Evolutionary conservation across 2,329 filamentous ascomycete species (phyloP).

Genomic region (Fusarium sp.): DNA sequence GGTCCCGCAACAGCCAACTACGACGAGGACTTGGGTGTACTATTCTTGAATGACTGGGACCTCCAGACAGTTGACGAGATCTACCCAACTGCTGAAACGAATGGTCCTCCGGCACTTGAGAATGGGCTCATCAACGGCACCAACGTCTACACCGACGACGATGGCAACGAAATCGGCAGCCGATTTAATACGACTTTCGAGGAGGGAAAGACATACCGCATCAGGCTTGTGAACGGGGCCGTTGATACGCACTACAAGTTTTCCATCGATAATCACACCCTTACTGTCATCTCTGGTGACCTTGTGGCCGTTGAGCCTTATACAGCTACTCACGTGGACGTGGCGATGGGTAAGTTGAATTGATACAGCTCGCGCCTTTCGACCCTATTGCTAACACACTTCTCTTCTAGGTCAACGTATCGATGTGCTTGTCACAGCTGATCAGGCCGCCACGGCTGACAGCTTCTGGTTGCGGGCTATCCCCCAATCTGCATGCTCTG

Average conservation of each 20-base stretch:
- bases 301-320: slow-evolving; percentile 64
- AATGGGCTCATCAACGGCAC: slow-evolving; percentile 60
- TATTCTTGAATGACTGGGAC: slow-evolving; percentile 70
- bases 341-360: slow-evolving; percentile 49
- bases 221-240: slow-evolving; percentile 62
- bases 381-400: neutral
- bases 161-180: neutral
- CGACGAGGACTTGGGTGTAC: slow-evolving; percentile 70
- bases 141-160: slow-evolving; percentile 48
- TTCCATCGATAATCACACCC: slow-evolving; percentile 61
- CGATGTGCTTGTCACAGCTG: neutral
- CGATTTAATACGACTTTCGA: slow-evolving; percentile 1
- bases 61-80: slow-evolving; percentile 56
- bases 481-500: neutral
- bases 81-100: slow-evolving; percentile 39
- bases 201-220: slow-evolving; percentile 35
- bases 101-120: slow-evolving; percentile 51
- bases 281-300: slow-evolving; percentile 65
- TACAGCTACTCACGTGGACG: slow-evolving; percentile 58
- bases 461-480: neutral
- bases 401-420: neutral
- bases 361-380: neutral
- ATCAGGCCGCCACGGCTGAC: neutral
- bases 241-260: slow-evolving; percentile 61
- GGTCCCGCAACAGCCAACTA: slow-evolving; percentile 69